Conservation (phyloP, 225 moss, liverwort and hornwort genomes). For the Sphagnum contortum region DNA sequence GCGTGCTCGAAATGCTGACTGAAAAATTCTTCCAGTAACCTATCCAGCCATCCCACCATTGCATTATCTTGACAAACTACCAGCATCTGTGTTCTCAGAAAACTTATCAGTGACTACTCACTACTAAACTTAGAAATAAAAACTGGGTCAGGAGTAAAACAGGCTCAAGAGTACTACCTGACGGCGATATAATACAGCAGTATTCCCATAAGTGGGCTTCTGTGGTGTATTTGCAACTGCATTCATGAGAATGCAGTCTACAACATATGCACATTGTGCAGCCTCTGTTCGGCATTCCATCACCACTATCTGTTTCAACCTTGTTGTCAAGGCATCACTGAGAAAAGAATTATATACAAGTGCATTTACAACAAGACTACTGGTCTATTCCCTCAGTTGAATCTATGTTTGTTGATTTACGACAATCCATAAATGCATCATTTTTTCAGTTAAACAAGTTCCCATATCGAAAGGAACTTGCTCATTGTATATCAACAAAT, state of each 20-base stretch:
- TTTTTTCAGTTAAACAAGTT: too few species aligned
- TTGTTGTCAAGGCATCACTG: constrained; percentile 2
- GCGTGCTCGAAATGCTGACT: constrained; percentile 68
- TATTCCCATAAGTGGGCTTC: constrained; percentile 44
- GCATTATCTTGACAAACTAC: constrained; percentile 3
- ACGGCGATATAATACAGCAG: constrained; percentile 87
- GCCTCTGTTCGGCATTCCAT: constrained; percentile 88
- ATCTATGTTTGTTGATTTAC: too few species aligned
- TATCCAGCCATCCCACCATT: constrained; percentile 13
- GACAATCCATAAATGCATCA: too few species aligned
- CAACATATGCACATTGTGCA: constrained; percentile 76
- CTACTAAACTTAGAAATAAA: background rate
- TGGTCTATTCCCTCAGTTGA: too few species aligned
- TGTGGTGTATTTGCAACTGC: constrained; percentile 24
- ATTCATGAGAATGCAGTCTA: constrained; percentile 69
- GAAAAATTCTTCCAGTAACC: constrained; percentile 82
- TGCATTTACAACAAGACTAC: too few species aligned
- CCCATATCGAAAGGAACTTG: too few species aligned
- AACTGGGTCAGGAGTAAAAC: background rate
- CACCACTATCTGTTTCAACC: constrained; percentile 54
- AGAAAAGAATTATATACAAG: too few species aligned
- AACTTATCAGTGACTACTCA: background rate
- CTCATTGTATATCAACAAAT: too few species aligned
- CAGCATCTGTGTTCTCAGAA: background rate
- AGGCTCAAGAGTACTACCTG: constrained; percentile 41